Conservation (phyloP, 116 monocot genomes). For the Iris pallida region DNA sequence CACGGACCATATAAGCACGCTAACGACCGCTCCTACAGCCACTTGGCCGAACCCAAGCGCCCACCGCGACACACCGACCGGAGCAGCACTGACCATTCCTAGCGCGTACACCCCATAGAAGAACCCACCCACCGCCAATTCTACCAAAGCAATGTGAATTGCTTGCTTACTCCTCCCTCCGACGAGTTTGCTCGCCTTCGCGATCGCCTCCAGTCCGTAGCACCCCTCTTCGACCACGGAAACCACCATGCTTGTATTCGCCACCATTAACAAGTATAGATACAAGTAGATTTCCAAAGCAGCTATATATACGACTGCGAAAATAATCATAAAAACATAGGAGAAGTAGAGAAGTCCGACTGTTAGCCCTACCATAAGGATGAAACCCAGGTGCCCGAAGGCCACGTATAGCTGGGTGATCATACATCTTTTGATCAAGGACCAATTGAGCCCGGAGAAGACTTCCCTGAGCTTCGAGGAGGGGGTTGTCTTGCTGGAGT, state of each 20-base stretch:
- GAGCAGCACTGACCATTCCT: not conserved
- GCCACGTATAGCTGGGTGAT: too few species aligned
- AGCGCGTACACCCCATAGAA: not conserved
- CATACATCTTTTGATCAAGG: too few species aligned
- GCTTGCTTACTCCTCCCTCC: not conserved
- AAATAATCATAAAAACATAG: too few species aligned
- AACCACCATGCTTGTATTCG: not conserved
- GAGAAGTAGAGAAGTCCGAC: too few species aligned
- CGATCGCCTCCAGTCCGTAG: constrained; percentile 2
- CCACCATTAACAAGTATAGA: not conserved
- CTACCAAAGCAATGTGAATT: not conserved
- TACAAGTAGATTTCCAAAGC: not conserved
- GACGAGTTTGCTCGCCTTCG: not conserved
- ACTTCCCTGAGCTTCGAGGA: too few species aligned
- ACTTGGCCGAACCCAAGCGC: not conserved
- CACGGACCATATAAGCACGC: not conserved
- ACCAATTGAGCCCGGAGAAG: too few species aligned
- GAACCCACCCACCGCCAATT: not conserved
- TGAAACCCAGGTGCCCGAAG: too few species aligned
- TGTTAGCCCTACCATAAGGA: too few species aligned
- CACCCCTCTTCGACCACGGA: constrained; percentile 9
- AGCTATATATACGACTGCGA: too few species aligned
- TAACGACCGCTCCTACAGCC: not conserved
- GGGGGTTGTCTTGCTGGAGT: too few species aligned
- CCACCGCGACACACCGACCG: not conserved